Conservation (phyloP, 352 stramenopile genomes). For the Globisporangium orthogonon region DNA sequence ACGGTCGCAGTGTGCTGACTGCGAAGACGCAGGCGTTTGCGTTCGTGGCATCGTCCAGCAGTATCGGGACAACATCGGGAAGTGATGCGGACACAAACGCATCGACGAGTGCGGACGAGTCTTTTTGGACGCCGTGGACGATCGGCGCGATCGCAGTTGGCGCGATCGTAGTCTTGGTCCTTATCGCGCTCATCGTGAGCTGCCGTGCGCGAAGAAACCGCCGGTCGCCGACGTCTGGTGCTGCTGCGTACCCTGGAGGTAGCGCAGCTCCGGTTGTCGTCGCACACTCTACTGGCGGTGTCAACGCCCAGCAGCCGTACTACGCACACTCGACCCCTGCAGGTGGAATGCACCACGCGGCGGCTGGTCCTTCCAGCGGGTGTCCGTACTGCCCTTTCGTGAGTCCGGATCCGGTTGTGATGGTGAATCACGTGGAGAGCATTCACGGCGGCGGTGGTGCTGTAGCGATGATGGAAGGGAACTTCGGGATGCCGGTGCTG, state of each 20-base stretch:
- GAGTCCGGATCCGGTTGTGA: slow-evolving; percentile 34
- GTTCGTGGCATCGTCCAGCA: slow-evolving; percentile 75
- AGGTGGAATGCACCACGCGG: slow-evolving; percentile 7
- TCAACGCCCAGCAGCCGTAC: slow-evolving; percentile 6
- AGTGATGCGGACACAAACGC: slow-evolving; percentile 14
- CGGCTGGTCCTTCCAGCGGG: slow-evolving; percentile 4
- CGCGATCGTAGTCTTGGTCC: slow-evolving; percentile 42
- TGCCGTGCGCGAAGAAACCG: slow-evolving; percentile 22
- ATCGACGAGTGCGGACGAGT: slow-evolving; percentile 5
- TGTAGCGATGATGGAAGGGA: slow-evolving; percentile 9
- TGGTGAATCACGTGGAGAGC: slow-evolving; percentile 67
- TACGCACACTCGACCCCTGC: slow-evolving; percentile 16
- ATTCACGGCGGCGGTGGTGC: slow-evolving; percentile 20
- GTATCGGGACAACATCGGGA: slow-evolving; percentile 39
- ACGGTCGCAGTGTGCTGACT: slow-evolving; percentile 52
- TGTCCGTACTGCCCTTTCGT: slow-evolving; percentile 67
- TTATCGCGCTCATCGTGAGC: slow-evolving; percentile 29
- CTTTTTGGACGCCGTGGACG: slow-evolving; percentile 55
- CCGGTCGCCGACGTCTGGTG: slow-evolving; percentile 3
- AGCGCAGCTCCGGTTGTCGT: background rate
- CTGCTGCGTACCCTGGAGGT: slow-evolving; percentile 5
- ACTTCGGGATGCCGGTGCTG: slow-evolving; percentile 12
- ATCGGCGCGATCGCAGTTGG: slow-evolving; percentile 37
- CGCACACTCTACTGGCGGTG: background rate
- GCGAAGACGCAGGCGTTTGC: slow-evolving; percentile 57